phyloP scores from a whole-genome alignment of 306 rosid genomes.

The Cucumis cinereus region DNA sequence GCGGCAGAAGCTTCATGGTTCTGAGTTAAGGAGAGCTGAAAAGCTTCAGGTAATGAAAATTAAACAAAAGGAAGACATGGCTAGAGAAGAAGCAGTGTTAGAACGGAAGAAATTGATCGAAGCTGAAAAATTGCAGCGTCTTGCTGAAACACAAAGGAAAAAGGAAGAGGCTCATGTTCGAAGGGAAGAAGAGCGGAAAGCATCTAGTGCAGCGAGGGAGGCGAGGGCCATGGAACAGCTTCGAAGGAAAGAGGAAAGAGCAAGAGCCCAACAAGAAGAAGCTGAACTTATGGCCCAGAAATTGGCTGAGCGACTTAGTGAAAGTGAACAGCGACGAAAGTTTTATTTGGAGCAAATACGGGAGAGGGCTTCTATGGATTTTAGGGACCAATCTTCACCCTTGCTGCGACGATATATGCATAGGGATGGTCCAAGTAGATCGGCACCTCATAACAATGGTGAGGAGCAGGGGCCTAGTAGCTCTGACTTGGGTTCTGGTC shows the following conservation, averaged over 20 bases:
- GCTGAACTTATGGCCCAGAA: constrained; percentile 97
- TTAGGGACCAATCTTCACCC: constrained; percentile 95
- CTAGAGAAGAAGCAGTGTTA: constrained; percentile 94
- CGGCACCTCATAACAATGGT: constrained; percentile 33
- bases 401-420: constrained; percentile 52
- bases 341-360: constrained; percentile 91
- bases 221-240: constrained; percentile 91
- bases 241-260: constrained; percentile 95
- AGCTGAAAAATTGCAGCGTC: constrained; percentile 97
- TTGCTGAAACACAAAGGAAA: constrained; percentile 88
- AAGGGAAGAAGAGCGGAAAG: constrained; percentile 98
- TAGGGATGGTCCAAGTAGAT: constrained; percentile 70
- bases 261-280: constrained; percentile 96
- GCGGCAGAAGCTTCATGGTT: constrained; percentile 93
- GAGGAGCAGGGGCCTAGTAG: constrained; percentile 61
- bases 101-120: constrained; percentile 89
- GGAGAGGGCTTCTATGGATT: constrained; percentile 94
- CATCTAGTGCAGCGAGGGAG: constrained; percentile 97
- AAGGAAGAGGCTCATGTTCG: constrained; percentile 95
- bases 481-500: constrained; percentile 40
- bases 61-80: constrained; percentile 95
- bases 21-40: constrained; percentile 98
- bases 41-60: constrained; percentile 87
- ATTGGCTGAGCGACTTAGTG: constrained; percentile 91
- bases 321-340: constrained; percentile 95